Conservation (phyloP, 345 rosid genomes). For the Eucalyptus cladocalyx region DNA sequence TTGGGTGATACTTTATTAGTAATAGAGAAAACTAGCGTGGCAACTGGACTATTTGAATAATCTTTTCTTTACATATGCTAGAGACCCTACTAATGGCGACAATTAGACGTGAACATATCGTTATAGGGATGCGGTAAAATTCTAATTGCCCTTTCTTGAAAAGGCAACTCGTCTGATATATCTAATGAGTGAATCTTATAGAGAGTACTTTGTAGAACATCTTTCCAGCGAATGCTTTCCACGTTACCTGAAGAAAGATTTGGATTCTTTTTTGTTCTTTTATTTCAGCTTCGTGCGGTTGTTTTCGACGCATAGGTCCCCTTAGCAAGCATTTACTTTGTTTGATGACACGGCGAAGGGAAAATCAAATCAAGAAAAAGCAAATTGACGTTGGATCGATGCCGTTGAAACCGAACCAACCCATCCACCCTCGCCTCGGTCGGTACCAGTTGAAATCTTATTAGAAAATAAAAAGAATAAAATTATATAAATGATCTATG, state of each 20-base stretch:
- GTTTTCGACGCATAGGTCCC: background rate
- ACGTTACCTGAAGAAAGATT: background rate
- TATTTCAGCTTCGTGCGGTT: background rate
- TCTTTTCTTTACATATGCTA: background rate
- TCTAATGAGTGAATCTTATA: background rate
- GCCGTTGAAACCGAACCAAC: background rate
- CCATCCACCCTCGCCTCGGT: background rate
- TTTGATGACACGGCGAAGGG: background rate
- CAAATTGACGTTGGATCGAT: background rate
- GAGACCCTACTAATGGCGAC: background rate
- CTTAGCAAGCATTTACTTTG: background rate
- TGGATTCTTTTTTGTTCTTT: background rate
- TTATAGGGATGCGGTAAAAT: background rate
- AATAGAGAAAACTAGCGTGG: background rate
- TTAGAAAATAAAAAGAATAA: background rate
- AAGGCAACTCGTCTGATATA: background rate
- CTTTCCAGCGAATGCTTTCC: background rate
- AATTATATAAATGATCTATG: fast-evolving
- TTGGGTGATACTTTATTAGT: background rate
- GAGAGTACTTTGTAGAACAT: background rate
- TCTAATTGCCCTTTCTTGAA: background rate
- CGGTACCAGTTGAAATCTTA: background rate
- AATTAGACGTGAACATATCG: background rate
- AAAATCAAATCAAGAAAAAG: background rate
- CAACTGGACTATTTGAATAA: background rate